Conservation (phyloP, 1,284 basidiomycete genomes). For the Sanghuangporus weigelae region DNA sequence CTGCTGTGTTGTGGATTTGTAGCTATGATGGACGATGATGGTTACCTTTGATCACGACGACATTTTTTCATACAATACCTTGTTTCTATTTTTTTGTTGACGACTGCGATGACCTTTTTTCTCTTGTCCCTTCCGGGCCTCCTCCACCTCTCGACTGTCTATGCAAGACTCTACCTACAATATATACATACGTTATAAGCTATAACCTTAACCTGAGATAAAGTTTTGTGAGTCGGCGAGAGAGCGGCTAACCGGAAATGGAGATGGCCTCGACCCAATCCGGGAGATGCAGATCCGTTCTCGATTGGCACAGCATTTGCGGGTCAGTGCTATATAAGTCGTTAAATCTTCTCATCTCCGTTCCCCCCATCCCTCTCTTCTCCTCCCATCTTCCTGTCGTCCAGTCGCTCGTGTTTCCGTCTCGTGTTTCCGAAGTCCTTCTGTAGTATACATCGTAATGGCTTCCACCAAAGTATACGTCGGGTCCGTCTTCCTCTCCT, state of each 20-base stretch:
- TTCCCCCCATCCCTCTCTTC: slow-evolving; percentile 36
- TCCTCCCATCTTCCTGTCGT: slow-evolving; percentile 24
- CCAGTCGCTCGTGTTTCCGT: slow-evolving; percentile 23
- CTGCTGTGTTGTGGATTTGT: not conserved
- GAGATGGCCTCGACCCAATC: not conserved
- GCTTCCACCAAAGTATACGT: slow-evolving; percentile 73
- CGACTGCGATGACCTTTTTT: slow-evolving; percentile 2
- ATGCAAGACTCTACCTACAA: not conserved
- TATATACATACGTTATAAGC: not conserved
- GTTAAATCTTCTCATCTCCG: slow-evolving; percentile 15
- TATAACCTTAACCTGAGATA: not conserved
- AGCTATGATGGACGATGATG: not conserved
- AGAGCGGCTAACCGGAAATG: not conserved
- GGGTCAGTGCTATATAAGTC: slow-evolving; percentile 42
- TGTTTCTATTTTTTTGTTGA: slow-evolving; percentile 4
- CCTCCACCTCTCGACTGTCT: not conserved
- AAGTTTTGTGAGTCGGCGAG: not conserved
- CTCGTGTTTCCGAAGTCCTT: slow-evolving; percentile 32
- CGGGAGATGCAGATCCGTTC: not conserved
- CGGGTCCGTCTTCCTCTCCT: slow-evolving; percentile 55
- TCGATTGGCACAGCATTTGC: slow-evolving; percentile 2
- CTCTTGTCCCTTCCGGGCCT: slow-evolving; percentile 6
- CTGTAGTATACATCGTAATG: slow-evolving; percentile 40
- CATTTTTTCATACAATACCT: not conserved
- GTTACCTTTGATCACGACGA: not conserved